Evolutionary conservation across 2,329 filamentous ascomycete species (phyloP), one percentile per base, ranked within the genome.

Genomic region (Pseudogymnoascus sp.): DNA sequence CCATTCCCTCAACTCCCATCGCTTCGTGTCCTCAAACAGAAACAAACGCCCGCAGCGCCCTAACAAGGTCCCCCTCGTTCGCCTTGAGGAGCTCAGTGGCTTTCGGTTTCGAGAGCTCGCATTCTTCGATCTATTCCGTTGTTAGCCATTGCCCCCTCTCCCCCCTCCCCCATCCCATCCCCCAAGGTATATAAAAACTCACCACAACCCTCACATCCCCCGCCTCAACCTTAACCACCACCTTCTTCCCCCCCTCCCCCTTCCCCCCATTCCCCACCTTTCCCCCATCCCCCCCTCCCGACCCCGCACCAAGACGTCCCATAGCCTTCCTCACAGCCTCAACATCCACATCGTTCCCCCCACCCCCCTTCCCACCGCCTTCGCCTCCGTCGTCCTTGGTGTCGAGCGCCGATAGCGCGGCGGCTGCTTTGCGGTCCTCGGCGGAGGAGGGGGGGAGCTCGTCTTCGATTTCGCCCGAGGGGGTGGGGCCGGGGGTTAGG

Each of bases 401-500:
- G 72, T 91, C 88, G 68, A 93, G 85, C 66, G 82, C 83, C 59
- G 87, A 88, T 65, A 92, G 83, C 31, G 89, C 89, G 6, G 86
- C 87, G 42, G 87, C 87, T 53, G 88, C 87, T 76, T 91, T 91
- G 76, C 88, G 86, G 77, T 91, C 88, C 76, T 91, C 88, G 71
- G 88, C 88, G 44, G 83, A 85, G 64, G 78, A 75, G 17, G 69
- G 66, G 11, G 71, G 75, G 68, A 80, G 75, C 69, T 85, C 83
- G 66, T 86, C 83, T 64, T 86, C 83, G 66, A 82, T 78, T 67
- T 86, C 83, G 65, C 80, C 83, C 53, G 80, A 78, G 31, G 40
- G 13, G 10, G 82, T 80, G 65, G 83, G 83, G 72, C 86, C 86
- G 74, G 88, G 84, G 66, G 81, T 78, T 64, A 87, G 74, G 61